These are phyloP conservation scores for Petunia secreta DNA, from an alignment of 257 asterid genomes.

Conservation along the genomic window DNA sequence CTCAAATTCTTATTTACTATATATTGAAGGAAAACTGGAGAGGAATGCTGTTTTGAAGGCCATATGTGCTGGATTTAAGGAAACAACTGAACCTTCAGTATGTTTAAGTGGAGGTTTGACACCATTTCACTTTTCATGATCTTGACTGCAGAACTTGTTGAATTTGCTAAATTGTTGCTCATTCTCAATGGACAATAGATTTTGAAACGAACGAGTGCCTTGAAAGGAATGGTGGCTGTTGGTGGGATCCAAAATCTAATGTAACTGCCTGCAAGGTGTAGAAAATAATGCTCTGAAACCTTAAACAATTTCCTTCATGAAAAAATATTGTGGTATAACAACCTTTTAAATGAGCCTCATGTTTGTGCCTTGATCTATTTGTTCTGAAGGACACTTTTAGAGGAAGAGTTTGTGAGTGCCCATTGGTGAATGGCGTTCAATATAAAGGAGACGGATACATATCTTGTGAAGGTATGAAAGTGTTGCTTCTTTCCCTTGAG, in stretches of 20 bases:
- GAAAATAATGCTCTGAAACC: not conserved
- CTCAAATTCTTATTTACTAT: conserved; percentile 12
- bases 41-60: conserved; percentile 79
- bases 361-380: conserved; percentile 13
- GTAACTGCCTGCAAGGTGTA: conserved; percentile 84
- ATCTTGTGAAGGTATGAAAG: conserved; percentile 65
- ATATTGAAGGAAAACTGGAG: conserved; percentile 70
- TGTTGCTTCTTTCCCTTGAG: not conserved
- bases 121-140: conserved; percentile 24
- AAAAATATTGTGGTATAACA: not conserved
- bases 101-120: conserved; percentile 69
- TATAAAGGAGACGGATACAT: conserved; percentile 84
- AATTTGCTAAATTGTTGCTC: conserved; percentile 15
- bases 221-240: conserved; percentile 83
- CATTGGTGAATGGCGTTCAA: conserved; percentile 67
- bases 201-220: conserved; percentile 91
- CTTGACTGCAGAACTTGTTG: conserved; percentile 11
- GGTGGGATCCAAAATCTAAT: conserved; percentile 68
- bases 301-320: not conserved
- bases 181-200: conserved; percentile 44
- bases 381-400: conserved; percentile 75
- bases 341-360: not conserved
- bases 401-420: conserved; percentile 95
- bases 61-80: conserved; percentile 93
- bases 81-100: conserved; percentile 87